These are phyloP conservation scores for Caryopteris hybrid DNA, from an alignment of 305 asterid genomes.

Conservation along the genomic window DNA sequence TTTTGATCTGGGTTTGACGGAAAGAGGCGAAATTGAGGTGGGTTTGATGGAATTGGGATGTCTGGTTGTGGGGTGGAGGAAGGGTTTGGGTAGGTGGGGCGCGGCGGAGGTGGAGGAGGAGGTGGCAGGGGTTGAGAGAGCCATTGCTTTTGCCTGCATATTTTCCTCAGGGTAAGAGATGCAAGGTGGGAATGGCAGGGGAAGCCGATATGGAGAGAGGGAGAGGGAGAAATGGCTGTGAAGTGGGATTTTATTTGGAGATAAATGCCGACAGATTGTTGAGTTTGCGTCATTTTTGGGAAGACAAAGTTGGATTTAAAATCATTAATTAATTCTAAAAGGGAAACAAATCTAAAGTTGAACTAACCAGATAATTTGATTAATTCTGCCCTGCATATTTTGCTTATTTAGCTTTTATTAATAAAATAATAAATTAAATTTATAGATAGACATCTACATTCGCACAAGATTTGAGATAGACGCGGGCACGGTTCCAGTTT, in stretches of 20 bases:
- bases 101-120: conserved; percentile 13
- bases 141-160: conserved; percentile 27
- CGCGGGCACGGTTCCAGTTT: no score
- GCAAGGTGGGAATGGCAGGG: neutral
- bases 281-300: neutral
- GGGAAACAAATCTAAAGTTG: no score
- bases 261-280: neutral
- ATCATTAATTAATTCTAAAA: no score
- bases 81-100: conserved; percentile 19
- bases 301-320: neutral
- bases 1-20: conserved; percentile 21
- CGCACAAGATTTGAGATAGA: no score
- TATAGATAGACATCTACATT: no score
- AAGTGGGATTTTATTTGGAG: neutral
- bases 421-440: no score
- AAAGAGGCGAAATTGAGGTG: conserved; percentile 14
- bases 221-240: neutral
- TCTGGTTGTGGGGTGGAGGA: conserved; percentile 21
- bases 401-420: no score
- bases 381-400: no score
- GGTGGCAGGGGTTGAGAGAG: conserved; percentile 18
- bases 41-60: conserved; percentile 18
- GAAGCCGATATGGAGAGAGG: neutral
- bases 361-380: no score
- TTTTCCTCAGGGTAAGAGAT: no score